A percentile compares a stretch with the other conserved stretches of the same genome.
phyloP scores from a whole-genome alignment of 2,329 filamentous ascomycete genomes.

The Lasiodiplodia citricola region DNA sequence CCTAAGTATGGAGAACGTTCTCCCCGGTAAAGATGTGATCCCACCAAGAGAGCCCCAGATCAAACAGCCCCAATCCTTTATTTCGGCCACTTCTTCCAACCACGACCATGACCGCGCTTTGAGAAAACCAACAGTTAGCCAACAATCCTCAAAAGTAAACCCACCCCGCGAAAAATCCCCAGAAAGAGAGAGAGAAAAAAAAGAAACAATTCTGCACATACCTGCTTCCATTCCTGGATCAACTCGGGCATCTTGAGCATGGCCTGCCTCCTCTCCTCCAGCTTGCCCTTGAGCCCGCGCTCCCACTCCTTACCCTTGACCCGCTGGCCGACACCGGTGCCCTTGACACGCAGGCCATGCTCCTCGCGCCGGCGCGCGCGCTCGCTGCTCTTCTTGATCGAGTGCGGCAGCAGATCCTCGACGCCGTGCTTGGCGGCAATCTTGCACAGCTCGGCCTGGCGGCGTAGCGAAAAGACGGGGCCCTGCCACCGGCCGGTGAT shows the following conservation, averaged over 20 bases:
- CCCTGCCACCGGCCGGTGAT: slow-evolving; percentile 82
- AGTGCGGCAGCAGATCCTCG: slow-evolving; percentile 78
- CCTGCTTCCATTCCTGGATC: slow-evolving; percentile 92
- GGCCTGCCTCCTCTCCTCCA: slow-evolving; percentile 87
- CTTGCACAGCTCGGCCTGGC: slow-evolving; percentile 91
- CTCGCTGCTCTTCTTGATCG: slow-evolving; percentile 75
- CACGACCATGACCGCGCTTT: slow-evolving; percentile 72
- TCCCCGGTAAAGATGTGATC: neutral
- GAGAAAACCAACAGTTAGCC: slow-evolving; percentile 42
- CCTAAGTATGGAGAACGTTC: neutral
- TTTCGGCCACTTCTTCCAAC: slow-evolving; percentile 77
- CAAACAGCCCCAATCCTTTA: slow-evolving; percentile 32
- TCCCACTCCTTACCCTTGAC: slow-evolving; percentile 97
- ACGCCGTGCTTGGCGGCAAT: slow-evolving; percentile 79
- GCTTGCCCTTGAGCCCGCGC: slow-evolving; percentile 78
- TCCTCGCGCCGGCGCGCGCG: slow-evolving; percentile 65
- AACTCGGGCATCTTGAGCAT: slow-evolving; percentile 95
- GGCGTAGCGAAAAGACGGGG: slow-evolving; percentile 79
- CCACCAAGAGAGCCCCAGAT: neutral
- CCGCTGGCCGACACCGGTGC: slow-evolving; percentile 87
- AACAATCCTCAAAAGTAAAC: slow-evolving; percentile 25
- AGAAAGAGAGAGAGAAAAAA: neutral
- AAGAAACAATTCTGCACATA: slow-evolving; percentile 50
- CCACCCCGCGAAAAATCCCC: neutral
- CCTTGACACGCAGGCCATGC: slow-evolving; percentile 83